Evolutionary conservation across 495 filamentous ascomycete genomes (phyloP).

Genomic region (Thozetella sp.): DNA sequence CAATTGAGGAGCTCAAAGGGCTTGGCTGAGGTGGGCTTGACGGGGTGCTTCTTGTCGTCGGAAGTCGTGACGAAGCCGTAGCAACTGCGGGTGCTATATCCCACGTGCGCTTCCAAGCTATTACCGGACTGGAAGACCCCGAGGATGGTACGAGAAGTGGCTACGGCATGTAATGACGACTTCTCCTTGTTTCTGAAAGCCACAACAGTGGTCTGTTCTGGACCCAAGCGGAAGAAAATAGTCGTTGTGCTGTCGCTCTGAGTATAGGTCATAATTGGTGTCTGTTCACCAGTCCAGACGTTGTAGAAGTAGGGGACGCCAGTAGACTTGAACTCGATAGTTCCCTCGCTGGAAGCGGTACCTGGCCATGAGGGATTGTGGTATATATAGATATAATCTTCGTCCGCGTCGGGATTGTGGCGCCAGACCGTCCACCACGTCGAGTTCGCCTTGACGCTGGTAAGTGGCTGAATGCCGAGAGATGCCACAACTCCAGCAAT

Average conservation of each 20-base stretch:
- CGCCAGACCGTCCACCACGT: slow-evolving; percentile 4
- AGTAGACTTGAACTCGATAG: background rate
- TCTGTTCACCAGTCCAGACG: slow-evolving; percentile 5
- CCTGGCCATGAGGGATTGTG: background rate
- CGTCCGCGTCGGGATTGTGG: background rate
- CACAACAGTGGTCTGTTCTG: slow-evolving; percentile 1
- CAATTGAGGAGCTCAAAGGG: slow-evolving; percentile 2
- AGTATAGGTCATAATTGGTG: slow-evolving; percentile 2
- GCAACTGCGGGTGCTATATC: background rate
- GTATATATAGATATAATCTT: slow-evolving; percentile 2
- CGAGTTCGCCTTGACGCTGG: background rate
- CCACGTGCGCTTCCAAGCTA: background rate
- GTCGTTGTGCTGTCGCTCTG: background rate
- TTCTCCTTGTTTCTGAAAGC: background rate
- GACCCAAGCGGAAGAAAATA: background rate
- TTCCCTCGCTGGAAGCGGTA: background rate
- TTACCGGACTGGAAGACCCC: background rate
- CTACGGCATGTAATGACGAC: background rate
- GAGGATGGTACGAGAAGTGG: background rate
- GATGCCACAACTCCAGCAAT: background rate
- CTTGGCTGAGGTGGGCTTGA: background rate
- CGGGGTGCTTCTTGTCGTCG: background rate
- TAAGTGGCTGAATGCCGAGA: slow-evolving; percentile 1
- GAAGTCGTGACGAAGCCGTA: background rate
- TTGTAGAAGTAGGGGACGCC: background rate